A percentile compares a stretch with the other conserved stretches of the same genome.
Evolutionary conservation across 1,139 yeast genomes (phyloP).

Genomic region (Yamadazyma jaroonii): DNA sequence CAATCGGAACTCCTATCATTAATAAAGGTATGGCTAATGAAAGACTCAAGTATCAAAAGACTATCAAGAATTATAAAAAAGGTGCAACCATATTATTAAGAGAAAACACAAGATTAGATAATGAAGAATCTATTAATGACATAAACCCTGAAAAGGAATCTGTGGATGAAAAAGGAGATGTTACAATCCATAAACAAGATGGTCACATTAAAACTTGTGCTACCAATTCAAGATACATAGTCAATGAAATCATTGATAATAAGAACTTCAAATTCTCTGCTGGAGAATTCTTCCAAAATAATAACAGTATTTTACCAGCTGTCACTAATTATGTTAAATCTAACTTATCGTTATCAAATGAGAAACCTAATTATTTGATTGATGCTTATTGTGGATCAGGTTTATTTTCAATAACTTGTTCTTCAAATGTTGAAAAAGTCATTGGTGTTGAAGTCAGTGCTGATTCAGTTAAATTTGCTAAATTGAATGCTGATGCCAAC

Average conservation of each 20-base stretch:
- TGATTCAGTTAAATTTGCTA: constrained; percentile 86
- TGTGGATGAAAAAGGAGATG: constrained; percentile 32
- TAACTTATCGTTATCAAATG: constrained; percentile 39
- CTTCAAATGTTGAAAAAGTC: constrained; percentile 73
- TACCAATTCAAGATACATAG: constrained; percentile 74
- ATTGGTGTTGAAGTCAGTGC: constrained; percentile 95
- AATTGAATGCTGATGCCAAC: constrained; percentile 73
- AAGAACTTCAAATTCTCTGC: constrained; percentile 84
- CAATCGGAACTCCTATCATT: constrained; percentile 78
- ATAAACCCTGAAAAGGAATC: constrained; percentile 40
- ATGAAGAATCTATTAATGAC: constrained; percentile 23
- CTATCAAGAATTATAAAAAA: constrained; percentile 59
- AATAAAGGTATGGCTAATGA: constrained; percentile 76
- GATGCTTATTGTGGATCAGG: constrained; percentile 99
- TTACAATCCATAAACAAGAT: constrained; percentile 21
- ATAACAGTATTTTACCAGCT: constrained; percentile 81
- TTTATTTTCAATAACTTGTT: constrained; percentile 82
- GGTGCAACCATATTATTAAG: constrained; percentile 88
- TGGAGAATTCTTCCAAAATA: constrained; percentile 94
- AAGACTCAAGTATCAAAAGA: constrained; percentile 49
- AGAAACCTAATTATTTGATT: constrained; percentile 53
- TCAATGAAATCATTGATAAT: constrained; percentile 73
- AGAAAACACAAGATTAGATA: constrained; percentile 56
- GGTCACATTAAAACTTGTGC: constrained; percentile 48
- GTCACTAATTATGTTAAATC: constrained; percentile 79